These are phyloP conservation scores for Ophiosphaerella herpotricha DNA, from an alignment of 2,329 filamentous ascomycete species.

Conservation along the genomic window DNA sequence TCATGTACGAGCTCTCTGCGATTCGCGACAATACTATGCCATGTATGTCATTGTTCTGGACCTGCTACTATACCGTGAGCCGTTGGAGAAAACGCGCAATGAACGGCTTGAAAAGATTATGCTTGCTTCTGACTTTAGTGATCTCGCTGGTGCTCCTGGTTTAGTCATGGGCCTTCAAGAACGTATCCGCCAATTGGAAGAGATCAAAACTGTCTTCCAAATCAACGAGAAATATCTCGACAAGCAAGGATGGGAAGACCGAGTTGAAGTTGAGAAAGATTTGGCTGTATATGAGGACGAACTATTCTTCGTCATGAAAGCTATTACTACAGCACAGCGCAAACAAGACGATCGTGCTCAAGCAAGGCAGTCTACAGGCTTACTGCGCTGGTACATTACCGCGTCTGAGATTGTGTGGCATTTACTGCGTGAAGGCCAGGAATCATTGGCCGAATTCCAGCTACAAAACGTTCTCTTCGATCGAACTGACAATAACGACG, in stretches of 20 bases:
- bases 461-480: slow-evolving; percentile 90
- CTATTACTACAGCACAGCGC: slow-evolving; percentile 93
- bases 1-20: slow-evolving; percentile 89
- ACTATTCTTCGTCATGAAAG: slow-evolving; percentile 99
- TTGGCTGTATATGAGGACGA: slow-evolving; percentile 91
- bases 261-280: slow-evolving; percentile 85
- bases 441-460: slow-evolving; percentile 91
- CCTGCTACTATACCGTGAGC: slow-evolving; percentile 93
- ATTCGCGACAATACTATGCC: slow-evolving; percentile 95
- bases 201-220: slow-evolving; percentile 96
- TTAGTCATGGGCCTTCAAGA: slow-evolving; percentile 92
- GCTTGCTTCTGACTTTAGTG: slow-evolving; percentile 97
- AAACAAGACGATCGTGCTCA: slow-evolving; percentile 70
- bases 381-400: slow-evolving; percentile 91
- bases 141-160: slow-evolving; percentile 88
- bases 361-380: slow-evolving; percentile 72
- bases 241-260: slow-evolving; percentile 87
- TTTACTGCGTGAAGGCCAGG: slow-evolving; percentile 81
- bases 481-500: slow-evolving; percentile 94
- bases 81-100: slow-evolving; percentile 92
- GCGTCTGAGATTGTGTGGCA: slow-evolving; percentile 97
- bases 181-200: slow-evolving; percentile 88
- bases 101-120: slow-evolving; percentile 98
- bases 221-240: slow-evolving; percentile 87
- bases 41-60: slow-evolving; percentile 98